Percentiles rank a stretch among this genome's conserved stretches.
These are phyloP conservation scores for Penicillium frequentans DNA, from an alignment of 2,329 filamentous ascomycete genomes.

Conservation along the genomic window DNA sequence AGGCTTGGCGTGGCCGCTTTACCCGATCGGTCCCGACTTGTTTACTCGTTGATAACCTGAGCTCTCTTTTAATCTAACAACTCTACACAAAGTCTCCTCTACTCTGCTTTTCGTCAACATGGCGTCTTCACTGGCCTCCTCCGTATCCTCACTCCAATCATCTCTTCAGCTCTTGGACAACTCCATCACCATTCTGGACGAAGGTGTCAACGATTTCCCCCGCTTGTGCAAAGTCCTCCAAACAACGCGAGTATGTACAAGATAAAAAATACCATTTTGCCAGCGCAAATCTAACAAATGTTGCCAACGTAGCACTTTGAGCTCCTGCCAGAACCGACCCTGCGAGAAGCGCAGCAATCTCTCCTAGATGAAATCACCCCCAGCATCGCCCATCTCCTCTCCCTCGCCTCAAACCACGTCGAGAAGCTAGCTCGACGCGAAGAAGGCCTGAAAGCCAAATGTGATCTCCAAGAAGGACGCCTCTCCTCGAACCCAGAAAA, in stretches of 20 bases:
- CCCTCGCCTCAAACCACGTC: slow-evolving; percentile 78
- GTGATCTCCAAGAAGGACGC: slow-evolving; percentile 78
- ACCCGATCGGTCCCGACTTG: slow-evolving; percentile 22
- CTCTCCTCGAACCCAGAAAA: slow-evolving; percentile 47
- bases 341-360: slow-evolving; percentile 77
- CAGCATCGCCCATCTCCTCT: slow-evolving; percentile 74
- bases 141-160: slow-evolving; percentile 60
- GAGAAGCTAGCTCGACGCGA: slow-evolving; percentile 81
- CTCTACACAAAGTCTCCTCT: not conserved
- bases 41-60: slow-evolving; percentile 21
- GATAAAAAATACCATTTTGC: not conserved
- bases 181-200: slow-evolving; percentile 62
- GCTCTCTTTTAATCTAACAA: not conserved
- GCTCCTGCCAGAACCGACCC: slow-evolving; percentile 79
- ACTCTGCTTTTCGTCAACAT: slow-evolving; percentile 22
- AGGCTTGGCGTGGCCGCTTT: slow-evolving; percentile 29
- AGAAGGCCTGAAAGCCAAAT: slow-evolving; percentile 77
- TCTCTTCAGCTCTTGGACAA: slow-evolving; percentile 63
- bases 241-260: slow-evolving; percentile 56
- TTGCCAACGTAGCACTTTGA: slow-evolving; percentile 72
- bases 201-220: slow-evolving; percentile 64
- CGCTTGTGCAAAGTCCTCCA: slow-evolving; percentile 63
- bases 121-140: slow-evolving; percentile 55
- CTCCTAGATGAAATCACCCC: slow-evolving; percentile 89
- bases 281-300: not conserved